A percentile compares a stretch with the other conserved stretches of the same genome.
Conservation (phyloP, 768 basidiomycete species). For the Naganishia onofrii region DNA sequence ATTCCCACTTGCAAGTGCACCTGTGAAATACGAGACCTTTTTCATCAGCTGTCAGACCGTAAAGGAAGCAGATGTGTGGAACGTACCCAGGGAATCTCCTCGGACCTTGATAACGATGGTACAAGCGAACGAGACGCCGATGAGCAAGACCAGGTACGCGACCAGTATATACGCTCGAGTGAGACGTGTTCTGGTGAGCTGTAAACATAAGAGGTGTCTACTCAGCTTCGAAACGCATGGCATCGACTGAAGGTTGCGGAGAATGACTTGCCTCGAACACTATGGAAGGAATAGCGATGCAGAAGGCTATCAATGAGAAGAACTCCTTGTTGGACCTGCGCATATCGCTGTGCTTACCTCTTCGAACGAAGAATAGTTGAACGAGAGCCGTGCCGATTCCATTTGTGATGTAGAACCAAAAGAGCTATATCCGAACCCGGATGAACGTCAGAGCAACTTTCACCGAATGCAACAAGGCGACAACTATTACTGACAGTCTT, state of each 20-base stretch:
- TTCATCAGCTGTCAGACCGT: background rate
- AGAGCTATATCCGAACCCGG: slow-evolving; percentile 1
- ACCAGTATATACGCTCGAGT: background rate
- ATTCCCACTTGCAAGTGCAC: slow-evolving; percentile 5
- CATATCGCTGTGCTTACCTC: slow-evolving; percentile 10
- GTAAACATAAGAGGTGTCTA: no score
- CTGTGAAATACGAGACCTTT: background rate
- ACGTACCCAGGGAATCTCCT: slow-evolving; percentile 14
- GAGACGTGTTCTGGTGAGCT: slow-evolving; percentile 3
- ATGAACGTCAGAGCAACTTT: background rate
- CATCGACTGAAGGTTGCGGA: no score
- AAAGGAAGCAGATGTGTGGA: no score
- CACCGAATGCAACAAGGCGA: no score
- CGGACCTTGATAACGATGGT: slow-evolving; percentile 21
- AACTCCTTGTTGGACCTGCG: no score
- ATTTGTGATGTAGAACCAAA: slow-evolving; percentile 29
- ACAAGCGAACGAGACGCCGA: slow-evolving; percentile 1
- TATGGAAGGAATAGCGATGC: background rate
- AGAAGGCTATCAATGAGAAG: background rate
- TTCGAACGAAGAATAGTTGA: slow-evolving; percentile 24
- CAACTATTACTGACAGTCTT: background rate
- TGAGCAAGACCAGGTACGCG: background rate
- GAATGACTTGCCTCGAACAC: slow-evolving; percentile 17
- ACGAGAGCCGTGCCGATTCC: slow-evolving; percentile 20
- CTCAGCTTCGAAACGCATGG: no score